Conservation (phyloP, 164 flowering plant species). For the Vitis rupestris region DNA sequence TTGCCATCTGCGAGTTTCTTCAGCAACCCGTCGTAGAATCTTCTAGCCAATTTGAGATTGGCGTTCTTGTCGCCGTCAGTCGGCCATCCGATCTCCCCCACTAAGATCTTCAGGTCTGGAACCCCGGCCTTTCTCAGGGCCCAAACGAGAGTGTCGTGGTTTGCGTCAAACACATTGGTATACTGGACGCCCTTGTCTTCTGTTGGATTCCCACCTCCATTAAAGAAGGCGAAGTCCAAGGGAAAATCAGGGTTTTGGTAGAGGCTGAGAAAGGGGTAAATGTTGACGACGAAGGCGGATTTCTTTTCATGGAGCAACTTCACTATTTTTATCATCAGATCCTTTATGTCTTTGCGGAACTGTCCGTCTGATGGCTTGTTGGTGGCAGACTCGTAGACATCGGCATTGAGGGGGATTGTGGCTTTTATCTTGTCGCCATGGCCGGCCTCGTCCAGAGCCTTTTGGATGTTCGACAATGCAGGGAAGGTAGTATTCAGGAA, state of each 20-base stretch:
- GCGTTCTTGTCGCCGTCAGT: slow-evolving; percentile 49
- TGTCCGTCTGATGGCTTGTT: slow-evolving; percentile 45
- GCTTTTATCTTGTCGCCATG: slow-evolving; percentile 43
- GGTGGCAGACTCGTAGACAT: slow-evolving; percentile 40
- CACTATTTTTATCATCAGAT: slow-evolving; percentile 33
- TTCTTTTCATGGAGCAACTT: slow-evolving; percentile 30
- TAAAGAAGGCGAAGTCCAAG: slow-evolving; percentile 48
- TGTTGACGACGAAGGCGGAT: slow-evolving; percentile 52
- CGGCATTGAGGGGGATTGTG: slow-evolving; percentile 50
- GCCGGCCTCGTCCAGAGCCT: slow-evolving; percentile 50
- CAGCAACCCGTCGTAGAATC: slow-evolving; percentile 47
- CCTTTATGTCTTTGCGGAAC: slow-evolving; percentile 39
- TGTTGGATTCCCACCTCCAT: slow-evolving; percentile 14
- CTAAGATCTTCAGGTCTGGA: slow-evolving; percentile 34
- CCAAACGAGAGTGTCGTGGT: slow-evolving; percentile 50
- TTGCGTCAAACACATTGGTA: slow-evolving; percentile 54
- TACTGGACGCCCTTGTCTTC: slow-evolving; percentile 27
- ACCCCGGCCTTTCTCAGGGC: slow-evolving; percentile 34
- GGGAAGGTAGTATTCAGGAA: slow-evolving; percentile 31
- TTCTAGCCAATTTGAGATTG: slow-evolving; percentile 26
- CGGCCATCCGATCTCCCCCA: slow-evolving; percentile 71
- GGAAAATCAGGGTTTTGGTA: slow-evolving; percentile 44
- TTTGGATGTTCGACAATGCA: slow-evolving; percentile 49
- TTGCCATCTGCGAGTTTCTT: slow-evolving; percentile 29
- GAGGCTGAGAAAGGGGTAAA: slow-evolving; percentile 61